Evolutionary conservation across 2,329 filamentous ascomycete genomes (phyloP).

Genomic region (Aspergillus tubingensis): DNA sequence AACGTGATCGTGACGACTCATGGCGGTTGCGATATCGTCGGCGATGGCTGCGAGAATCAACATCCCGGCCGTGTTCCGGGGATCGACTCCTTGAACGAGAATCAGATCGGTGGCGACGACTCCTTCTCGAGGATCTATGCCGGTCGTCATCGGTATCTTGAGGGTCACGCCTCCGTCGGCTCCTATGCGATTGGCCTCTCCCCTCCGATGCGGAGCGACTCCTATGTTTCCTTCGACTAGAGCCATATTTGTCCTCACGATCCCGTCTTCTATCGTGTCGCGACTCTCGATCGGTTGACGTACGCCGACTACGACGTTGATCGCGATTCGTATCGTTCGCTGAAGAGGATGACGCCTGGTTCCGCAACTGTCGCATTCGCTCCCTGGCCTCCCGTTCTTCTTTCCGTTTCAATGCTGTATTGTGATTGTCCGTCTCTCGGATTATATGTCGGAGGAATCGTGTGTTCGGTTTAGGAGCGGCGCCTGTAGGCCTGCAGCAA

Average conservation of each 20-base stretch:
- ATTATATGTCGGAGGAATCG: constrained; percentile 87
- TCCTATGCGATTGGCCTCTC: constrained; percentile 26
- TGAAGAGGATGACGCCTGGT: constrained; percentile 36
- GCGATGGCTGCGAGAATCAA: constrained; percentile 16
- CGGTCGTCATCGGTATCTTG: constrained; percentile 21
- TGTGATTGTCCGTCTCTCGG: constrained; percentile 83
- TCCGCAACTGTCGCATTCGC: constrained; percentile 63
- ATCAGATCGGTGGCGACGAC: constrained; percentile 20
- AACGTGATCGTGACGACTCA: constrained; percentile 24
- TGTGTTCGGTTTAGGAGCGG: constrained; percentile 84
- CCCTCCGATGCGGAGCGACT: constrained; percentile 31
- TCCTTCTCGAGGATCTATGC: constrained; percentile 20
- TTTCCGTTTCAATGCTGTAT: constrained; percentile 79
- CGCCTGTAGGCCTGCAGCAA: constrained; percentile 59
- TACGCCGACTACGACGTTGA: constrained; percentile 14
- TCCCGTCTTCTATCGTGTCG: constrained; percentile 26
- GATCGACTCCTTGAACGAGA: constrained; percentile 27
- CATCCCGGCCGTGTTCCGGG: constrained; percentile 15
- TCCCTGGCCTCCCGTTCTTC: constrained; percentile 77
- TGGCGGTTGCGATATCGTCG: constrained; percentile 20
- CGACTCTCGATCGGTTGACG: constrained; percentile 22
- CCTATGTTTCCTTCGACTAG: constrained; percentile 31
- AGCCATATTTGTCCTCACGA: constrained; percentile 26
- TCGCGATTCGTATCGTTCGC: constrained; percentile 40
- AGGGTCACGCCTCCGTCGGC: constrained; percentile 26